Evolutionary conservation across 2,329 filamentous ascomycete species (phyloP).

Genomic region (Arthrobotrys megalospora): DNA sequence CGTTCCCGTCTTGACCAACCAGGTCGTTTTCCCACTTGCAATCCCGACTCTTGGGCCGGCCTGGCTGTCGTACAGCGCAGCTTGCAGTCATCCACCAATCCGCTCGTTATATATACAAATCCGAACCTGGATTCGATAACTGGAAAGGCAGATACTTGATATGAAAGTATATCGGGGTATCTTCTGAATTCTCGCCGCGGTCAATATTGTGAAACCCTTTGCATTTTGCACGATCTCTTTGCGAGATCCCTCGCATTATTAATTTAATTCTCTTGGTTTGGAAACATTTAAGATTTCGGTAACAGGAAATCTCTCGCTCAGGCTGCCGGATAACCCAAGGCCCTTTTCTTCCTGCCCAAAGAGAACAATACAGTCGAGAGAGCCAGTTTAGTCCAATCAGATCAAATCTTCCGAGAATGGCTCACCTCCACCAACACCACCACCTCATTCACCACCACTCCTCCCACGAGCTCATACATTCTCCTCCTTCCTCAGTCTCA

Average conservation of each 20-base stretch:
- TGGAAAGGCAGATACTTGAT: conserved; percentile 12
- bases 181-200: neutral
- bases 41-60: conserved; percentile 33
- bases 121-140: conserved; percentile 15
- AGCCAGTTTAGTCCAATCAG: conserved; percentile 61
- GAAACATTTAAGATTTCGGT: conserved; percentile 52
- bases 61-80: conserved; percentile 40
- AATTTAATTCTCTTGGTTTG: conserved; percentile 48
- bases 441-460: conserved; percentile 60
- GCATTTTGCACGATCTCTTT: conserved; percentile 9
- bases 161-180: conserved; percentile 23
- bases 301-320: conserved; percentile 57
- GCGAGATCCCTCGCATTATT: conserved; percentile 40
- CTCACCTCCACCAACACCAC: conserved; percentile 57
- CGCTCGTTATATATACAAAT: conserved; percentile 52
- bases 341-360: conserved; percentile 57
- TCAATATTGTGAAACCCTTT: conserved; percentile 17
- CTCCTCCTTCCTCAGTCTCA: conserved; percentile 59
- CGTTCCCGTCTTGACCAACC: conserved; percentile 39
- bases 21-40: conserved; percentile 25
- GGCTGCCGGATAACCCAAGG: conserved; percentile 49
- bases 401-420: conserved; percentile 61
- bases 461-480: conserved; percentile 59
- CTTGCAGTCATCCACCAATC: conserved; percentile 38
- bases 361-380: conserved; percentile 52